Evolutionary conservation across 352 stramenopile genomes (phyloP), one percentile per base, ranked within the genome.

Genomic region (Globisporangium middletonii): DNA sequence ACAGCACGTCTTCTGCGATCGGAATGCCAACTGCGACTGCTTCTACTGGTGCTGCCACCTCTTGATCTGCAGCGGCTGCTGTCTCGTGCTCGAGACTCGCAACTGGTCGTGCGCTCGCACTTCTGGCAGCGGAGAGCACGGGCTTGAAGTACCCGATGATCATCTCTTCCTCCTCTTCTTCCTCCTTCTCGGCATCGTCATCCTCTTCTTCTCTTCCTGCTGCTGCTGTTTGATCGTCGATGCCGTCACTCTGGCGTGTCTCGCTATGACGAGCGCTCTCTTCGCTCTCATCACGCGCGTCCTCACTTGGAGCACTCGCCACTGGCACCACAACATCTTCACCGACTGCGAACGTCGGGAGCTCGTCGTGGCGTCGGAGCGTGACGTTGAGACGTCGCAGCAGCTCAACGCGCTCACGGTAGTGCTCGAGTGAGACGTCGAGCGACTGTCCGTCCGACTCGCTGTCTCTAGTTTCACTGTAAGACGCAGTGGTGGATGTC

Each of bases 61-160:
- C 18, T 5, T 48, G 43, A 11, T 12, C 43, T 27, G n/a, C 43
- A 48, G 2, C 7, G 43, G 8, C 6, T 12, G 43, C 43, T 48
- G 43, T 18, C n/a, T 48, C n/a, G n/a, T 27, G 43, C 19, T 9
- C 33, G 33, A 38, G 33, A 38, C 33, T 26, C n/a, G 43, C 3
- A 9, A 27, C 7, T 48, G 43, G 16, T 28, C 5, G 18, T 28
- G 43, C 13, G 13, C 15, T 46, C 2, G 41, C 41, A 8, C 41
- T 23, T 4, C 41, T 46, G 4, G n/a, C n/a, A 48, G 16, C 43
- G 13, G 18, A 13, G 18, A 26, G 43, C 53, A 57, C 54, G 5
- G 59, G 59, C 50, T 56, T 60, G 50, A 75, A 73, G 52, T 79
- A 79, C 7, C 69, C 71, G 4, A 73, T 61, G 60, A 80, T 62